A percentile compares a stretch with the other conserved stretches of the same genome.
These are phyloP conservation scores for Tricladium varicosporioides DNA, from an alignment of 2,329 filamentous ascomycete genomes.

Conservation along the genomic window DNA sequence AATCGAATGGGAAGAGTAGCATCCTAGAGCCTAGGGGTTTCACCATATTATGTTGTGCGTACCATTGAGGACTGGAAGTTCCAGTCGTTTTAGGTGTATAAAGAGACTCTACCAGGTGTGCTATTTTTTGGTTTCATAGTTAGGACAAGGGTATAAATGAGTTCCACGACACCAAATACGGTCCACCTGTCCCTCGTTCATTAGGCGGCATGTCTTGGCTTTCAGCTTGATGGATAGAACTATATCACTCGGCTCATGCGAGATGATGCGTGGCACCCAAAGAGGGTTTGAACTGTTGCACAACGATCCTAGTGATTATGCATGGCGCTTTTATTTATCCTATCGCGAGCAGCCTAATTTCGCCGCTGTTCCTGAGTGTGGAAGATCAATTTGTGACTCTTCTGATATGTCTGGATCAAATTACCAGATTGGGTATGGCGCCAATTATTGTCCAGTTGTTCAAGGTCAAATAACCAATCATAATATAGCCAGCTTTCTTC, in stretches of 20 bases:
- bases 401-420: slow-evolving; percentile 19
- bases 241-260: not conserved
- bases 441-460: slow-evolving; percentile 2
- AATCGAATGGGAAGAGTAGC: too few species aligned
- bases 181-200: not conserved
- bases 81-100: not conserved
- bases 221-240: not conserved
- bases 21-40: too few species aligned
- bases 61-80: not conserved
- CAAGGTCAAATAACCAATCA: not conserved
- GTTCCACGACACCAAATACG: not conserved
- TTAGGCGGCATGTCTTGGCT: not conserved
- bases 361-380: not conserved
- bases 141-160: not conserved
- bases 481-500: not conserved
- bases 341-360: not conserved
- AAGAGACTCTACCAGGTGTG: too few species aligned
- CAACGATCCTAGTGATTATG: not conserved
- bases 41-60: too few species aligned
- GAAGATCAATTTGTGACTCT: not conserved
- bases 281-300: not conserved
- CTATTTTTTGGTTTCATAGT: not conserved
- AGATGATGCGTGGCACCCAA: slow-evolving; percentile 1
- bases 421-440: slow-evolving; percentile 18
- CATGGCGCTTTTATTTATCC: not conserved